A percentile compares a stretch with the other conserved stretches of the same genome.
Conservation (phyloP, 2,329 filamentous ascomycete species). For the Botrytis fabae region DNA sequence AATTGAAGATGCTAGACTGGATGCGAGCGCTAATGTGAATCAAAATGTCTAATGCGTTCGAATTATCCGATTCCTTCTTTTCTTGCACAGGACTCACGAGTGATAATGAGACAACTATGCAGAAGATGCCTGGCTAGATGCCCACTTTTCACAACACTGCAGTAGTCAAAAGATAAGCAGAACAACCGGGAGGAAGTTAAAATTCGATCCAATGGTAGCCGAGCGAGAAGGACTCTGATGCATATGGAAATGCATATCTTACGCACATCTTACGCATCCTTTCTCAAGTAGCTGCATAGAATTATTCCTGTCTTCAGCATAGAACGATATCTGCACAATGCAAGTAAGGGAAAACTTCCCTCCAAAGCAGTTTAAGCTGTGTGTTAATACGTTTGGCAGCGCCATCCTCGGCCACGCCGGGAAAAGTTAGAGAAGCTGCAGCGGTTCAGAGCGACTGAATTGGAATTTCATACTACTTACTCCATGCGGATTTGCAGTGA, state of each 20-base stretch:
- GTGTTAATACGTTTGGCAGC: conserved; percentile 1
- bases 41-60: neutral
- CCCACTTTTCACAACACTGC: conserved; percentile 9
- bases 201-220: neutral
- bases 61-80: conserved; percentile 1
- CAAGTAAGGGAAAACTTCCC: neutral
- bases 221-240: conserved; percentile 2
- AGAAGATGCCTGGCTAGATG: neutral
- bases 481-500: neutral
- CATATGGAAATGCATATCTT: neutral
- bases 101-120: neutral
- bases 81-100: neutral
- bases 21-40: conserved; percentile 4
- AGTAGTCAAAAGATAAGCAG: neutral
- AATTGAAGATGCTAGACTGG: neutral
- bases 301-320: conserved; percentile 10
- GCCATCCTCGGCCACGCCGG: conserved; percentile 17
- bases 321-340: conserved; percentile 14
- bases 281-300: neutral
- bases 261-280: neutral
- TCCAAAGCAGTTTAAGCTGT: neutral
- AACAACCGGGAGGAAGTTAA: neutral
- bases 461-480: neutral
- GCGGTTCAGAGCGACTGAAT: neutral
- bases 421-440: conserved; percentile 5